Evolutionary conservation across 1,139 yeast genomes (phyloP).

Genomic region (Magnusiomyces suaveolens): DNA sequence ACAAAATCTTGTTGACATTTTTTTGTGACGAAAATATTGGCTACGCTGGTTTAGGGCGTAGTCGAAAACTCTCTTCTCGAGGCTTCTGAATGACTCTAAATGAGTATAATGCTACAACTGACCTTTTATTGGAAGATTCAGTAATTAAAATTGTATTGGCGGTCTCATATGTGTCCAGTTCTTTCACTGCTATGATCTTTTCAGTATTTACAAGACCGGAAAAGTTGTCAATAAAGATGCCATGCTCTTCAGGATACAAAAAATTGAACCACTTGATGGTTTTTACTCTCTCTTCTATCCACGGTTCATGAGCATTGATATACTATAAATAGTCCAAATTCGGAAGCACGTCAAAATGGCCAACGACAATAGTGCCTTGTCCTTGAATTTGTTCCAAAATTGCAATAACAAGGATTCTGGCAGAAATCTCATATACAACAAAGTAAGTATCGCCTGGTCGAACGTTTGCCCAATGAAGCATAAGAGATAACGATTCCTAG

Average conservation of each 20-base stretch:
- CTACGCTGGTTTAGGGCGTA: slow-evolving; percentile 29
- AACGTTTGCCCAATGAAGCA: slow-evolving; percentile 69
- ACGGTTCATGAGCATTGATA: slow-evolving; percentile 46
- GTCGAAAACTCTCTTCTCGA: slow-evolving; percentile 34
- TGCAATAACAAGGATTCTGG: slow-evolving; percentile 71
- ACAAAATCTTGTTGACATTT: slow-evolving; percentile 35
- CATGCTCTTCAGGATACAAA: slow-evolving; percentile 62
- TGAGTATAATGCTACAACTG: slow-evolving; percentile 28
- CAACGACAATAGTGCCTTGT: slow-evolving; percentile 61
- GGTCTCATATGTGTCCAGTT: too few species aligned
- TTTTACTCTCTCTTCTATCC: slow-evolving; percentile 48
- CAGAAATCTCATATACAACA: slow-evolving; percentile 79
- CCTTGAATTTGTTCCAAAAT: slow-evolving; percentile 86
- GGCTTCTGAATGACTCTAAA: slow-evolving; percentile 32
- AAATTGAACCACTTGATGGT: slow-evolving; percentile 73
- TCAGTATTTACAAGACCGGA: slow-evolving; percentile 34
- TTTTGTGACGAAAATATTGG: slow-evolving; percentile 45
- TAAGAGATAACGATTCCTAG: slow-evolving; percentile 68
- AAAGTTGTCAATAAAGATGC: slow-evolving; percentile 38
- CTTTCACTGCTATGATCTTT: not conserved
- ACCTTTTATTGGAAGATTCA: too few species aligned
- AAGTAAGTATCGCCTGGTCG: slow-evolving; percentile 84
- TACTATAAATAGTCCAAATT: slow-evolving; percentile 62
- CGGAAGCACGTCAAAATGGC: slow-evolving; percentile 90
- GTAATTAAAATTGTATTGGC: too few species aligned